Evolutionary conservation across 768 basidiomycete genomes (phyloP).

Genomic region (Pisolithus marmoratus): DNA sequence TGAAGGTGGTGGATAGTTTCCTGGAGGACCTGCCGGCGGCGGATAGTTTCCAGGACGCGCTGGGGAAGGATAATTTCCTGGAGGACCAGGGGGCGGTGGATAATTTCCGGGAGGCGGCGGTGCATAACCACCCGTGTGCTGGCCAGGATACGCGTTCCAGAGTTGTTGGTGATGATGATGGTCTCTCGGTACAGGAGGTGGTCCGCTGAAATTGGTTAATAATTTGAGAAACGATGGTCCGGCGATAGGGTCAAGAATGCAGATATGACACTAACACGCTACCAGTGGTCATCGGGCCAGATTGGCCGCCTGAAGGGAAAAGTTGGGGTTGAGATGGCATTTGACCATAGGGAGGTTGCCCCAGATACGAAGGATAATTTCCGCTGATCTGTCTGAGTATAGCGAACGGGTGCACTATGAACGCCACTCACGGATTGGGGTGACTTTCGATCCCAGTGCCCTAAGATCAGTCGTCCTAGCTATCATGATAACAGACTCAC

Average conservation of each 20-base stretch:
- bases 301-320: constrained; percentile 3
- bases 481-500: constrained; percentile 8
- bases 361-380: not conserved
- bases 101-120: constrained; percentile 13
- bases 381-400: not conserved
- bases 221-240: not conserved
- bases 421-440: constrained; percentile 10
- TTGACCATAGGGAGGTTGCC: not conserved
- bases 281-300: constrained; percentile 3
- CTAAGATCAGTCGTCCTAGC: not conserved
- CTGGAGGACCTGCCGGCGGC: not conserved
- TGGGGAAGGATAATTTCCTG: constrained; percentile 11
- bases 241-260: not conserved
- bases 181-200: constrained; percentile 23
- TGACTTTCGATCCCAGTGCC: constrained; percentile 3
- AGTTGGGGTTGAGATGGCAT: not conserved
- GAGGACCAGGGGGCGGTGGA: constrained; percentile 12
- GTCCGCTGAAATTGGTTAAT: constrained; percentile 9
- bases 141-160: constrained; percentile 24
- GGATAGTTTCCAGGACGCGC: constrained; percentile 11
- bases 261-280: constrained; percentile 9
- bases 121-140: constrained; percentile 12
- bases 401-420: not conserved
- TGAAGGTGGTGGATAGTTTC: not conserved
- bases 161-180: constrained; percentile 37